Evolutionary conservation across 2,329 filamentous ascomycete species (phyloP).

Genomic region (Phialophora tarda): DNA sequence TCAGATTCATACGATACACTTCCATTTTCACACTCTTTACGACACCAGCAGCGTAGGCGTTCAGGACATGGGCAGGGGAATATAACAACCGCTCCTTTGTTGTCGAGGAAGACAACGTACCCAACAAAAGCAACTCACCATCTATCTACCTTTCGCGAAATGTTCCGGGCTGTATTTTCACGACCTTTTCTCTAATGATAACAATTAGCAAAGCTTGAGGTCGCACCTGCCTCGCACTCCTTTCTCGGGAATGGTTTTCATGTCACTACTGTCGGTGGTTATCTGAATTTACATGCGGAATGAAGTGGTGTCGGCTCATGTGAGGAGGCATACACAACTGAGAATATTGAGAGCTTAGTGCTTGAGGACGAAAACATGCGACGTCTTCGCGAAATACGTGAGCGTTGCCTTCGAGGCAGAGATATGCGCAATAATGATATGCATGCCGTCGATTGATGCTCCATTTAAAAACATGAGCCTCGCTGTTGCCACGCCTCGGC

Average conservation of each 20-base stretch:
- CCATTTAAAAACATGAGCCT: neutral
- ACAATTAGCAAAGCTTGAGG: neutral
- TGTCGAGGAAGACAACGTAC: constrained; percentile 5
- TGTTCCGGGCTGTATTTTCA: constrained; percentile 6
- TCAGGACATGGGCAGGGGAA: constrained; percentile 8
- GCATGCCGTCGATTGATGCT: neutral
- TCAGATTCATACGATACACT: neutral
- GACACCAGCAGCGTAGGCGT: constrained; percentile 27
- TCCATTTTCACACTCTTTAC: constrained; percentile 9
- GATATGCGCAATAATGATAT: neutral
- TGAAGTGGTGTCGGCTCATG: neutral
- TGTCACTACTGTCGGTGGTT: constrained; percentile 1
- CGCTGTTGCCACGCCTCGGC: neutral
- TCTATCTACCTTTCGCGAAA: neutral
- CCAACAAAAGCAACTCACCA: constrained; percentile 11
- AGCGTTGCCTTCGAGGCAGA: neutral
- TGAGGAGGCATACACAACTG: neutral
- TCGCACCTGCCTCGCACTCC: neutral
- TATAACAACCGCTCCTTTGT: neutral
- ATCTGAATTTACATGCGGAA: constrained; percentile 3
- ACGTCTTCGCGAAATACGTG: neutral
- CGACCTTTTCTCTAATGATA: constrained; percentile 11
- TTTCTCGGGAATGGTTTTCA: neutral
- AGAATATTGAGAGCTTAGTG: neutral
- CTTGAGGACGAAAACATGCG: neutral